Base-by-base conservation (phyloP, 2,329 filamentous ascomycete genomes). In the Ophiocordyceps polyrhachis-furcata region DNA sequence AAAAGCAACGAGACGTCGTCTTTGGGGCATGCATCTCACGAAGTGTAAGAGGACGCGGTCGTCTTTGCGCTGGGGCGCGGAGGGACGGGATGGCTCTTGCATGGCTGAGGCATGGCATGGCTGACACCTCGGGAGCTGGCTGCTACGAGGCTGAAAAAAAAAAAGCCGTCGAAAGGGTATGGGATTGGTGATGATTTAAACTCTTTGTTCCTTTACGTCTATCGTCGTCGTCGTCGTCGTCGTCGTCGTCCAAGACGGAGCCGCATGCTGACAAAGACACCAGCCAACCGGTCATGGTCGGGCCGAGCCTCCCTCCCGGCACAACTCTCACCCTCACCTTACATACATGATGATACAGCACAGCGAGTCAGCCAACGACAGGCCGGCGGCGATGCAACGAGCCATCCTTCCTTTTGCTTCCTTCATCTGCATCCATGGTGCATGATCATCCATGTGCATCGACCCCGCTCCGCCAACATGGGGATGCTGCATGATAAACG, bases 11-110 rank as follows among this genome's bases (percentile, higher is more conserved):
- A 25, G 13, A 17, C 17, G 20, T 5, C 13, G 5, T 14, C 5
- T 15, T 15, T 15, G n/a, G 19, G 21, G 3, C 21, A 20, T 23
- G 14, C 21, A 43, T 58, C 73, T 58, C 65, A 89, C 84, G 65
- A 93, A 88, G 62, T 93, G 85, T 49, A 93, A 65, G 56, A 93
- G 81, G 56, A 85, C 67, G 54, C 83, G 73, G 54, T 71, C 66
- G 56, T 84, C 74, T 56, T 72, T 74, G 54, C 73, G 63, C 52
- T 55, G 66, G 40, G 65, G 66, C 17, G 51, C 49, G 9, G 25
- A 4, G 40, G 44, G 50, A 40, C 44, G 54, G 17, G 44, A 41
- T 40, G 47, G 46, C 41, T 42, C 25, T 21, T 51, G 45, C 49
- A 49, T 50, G 35, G 41, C 19, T 32, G 28, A 17, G 20, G 17